Conservation (phyloP, 2,329 filamentous ascomycete species). For the Neonectria ditissima region DNA sequence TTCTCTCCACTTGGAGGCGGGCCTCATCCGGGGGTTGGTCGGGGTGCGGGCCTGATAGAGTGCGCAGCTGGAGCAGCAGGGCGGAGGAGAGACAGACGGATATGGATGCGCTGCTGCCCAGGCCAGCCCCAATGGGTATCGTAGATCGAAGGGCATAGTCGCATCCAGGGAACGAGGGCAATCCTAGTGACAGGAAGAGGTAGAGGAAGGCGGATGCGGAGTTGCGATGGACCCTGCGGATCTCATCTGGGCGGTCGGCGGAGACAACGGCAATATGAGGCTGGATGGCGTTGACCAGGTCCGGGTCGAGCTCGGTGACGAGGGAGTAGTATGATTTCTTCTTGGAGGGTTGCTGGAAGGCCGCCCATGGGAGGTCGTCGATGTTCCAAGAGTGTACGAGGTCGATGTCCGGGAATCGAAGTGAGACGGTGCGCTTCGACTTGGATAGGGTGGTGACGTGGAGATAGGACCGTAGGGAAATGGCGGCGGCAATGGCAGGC, state of each 20-base stretch:
- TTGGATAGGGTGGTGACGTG: constrained; percentile 95
- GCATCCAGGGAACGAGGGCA: constrained; percentile 80
- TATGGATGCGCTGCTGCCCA: constrained; percentile 95
- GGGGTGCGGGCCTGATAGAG: constrained; percentile 88
- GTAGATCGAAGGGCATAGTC: constrained; percentile 93
- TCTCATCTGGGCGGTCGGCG: constrained; percentile 70
- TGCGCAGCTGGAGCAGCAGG: constrained; percentile 87
- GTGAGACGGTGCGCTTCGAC: constrained; percentile 85
- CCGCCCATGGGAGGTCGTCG: constrained; percentile 86
- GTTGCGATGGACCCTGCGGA: constrained; percentile 85
- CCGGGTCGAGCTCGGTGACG: constrained; percentile 84
- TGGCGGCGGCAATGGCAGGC: constrained; percentile 93
- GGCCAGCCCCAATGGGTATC: constrained; percentile 89
- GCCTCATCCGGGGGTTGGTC: constrained; percentile 91
- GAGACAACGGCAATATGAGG: constrained; percentile 83
- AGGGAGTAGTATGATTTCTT: constrained; percentile 97
- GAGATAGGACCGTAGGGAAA: constrained; percentile 95
- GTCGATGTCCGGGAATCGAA: constrained; percentile 92
- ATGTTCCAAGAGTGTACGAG: constrained; percentile 95
- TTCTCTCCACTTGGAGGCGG: constrained; percentile 90
- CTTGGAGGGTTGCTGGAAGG: constrained; percentile 83
- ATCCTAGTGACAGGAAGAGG: constrained; percentile 88
- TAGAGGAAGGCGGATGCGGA: constrained; percentile 92
- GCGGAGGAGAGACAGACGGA: constrained; percentile 89
- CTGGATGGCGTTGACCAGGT: constrained; percentile 83